A percentile compares a stretch with the other conserved stretches of the same genome.
Conservation (phyloP, 2,329 filamentous ascomycete genomes). For the Tolypocladium ophioglossoides region DNA sequence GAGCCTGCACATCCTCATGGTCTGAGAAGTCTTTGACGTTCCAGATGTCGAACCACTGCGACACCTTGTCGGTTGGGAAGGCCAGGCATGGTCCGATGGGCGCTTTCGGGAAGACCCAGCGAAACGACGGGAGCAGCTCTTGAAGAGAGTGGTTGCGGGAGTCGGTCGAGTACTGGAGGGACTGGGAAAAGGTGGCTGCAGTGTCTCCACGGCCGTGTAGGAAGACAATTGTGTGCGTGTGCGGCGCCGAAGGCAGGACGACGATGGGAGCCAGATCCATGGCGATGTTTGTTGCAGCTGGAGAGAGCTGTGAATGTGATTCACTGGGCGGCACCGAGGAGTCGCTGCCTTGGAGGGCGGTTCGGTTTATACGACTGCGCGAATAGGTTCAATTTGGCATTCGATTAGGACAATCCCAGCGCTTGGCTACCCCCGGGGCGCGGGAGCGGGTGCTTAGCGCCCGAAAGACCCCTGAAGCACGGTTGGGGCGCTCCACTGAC, state of each 20-base stretch:
- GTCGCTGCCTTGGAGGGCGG: too few relatives aligned
- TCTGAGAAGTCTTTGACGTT: conserved; percentile 27
- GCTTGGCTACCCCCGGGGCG: too few relatives aligned
- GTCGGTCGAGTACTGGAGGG: conserved; percentile 18
- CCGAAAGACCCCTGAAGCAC: too few relatives aligned
- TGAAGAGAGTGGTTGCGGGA: conserved; percentile 21
- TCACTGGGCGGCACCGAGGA: too few relatives aligned
- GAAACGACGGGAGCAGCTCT: conserved; percentile 31
- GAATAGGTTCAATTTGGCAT: too few relatives aligned
- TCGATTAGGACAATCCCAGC: too few relatives aligned
- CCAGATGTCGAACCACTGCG: conserved; percentile 43
- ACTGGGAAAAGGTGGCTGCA: conserved; percentile 18
- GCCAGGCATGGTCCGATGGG: conserved; percentile 17
- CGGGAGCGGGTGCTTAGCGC: too few relatives aligned
- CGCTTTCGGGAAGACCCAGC: conserved; percentile 39
- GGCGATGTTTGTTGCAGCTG: background rate
- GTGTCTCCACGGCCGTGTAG: conserved; percentile 34
- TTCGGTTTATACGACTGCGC: too few relatives aligned
- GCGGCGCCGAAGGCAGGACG: conserved; percentile 9
- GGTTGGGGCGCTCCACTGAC: too few relatives aligned
- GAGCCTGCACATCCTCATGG: conserved; percentile 30
- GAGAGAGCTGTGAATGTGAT: background rate
- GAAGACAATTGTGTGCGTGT: conserved; percentile 33
- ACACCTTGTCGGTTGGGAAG: conserved; percentile 9
- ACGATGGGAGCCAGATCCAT: conserved; percentile 5